phyloP scores from a whole-genome alignment of 1,284 basidiomycete genomes.

The Inonotus hispidus region DNA sequence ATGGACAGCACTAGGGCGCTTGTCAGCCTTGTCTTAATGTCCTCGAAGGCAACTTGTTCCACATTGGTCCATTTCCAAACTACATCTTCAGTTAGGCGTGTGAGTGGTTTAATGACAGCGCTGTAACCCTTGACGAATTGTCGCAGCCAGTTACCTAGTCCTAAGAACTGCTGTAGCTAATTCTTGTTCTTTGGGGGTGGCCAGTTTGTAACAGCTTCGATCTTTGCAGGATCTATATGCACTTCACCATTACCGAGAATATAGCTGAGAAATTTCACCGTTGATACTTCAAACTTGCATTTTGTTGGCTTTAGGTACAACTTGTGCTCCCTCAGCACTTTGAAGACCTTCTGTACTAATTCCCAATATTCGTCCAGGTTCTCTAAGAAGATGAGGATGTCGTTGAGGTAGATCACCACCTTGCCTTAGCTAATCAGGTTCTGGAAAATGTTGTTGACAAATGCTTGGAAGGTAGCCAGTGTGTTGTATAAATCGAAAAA shows the following conservation, averaged over 20 bases:
- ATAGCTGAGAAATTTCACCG: neutral
- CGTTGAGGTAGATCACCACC: neutral
- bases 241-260: constrained; percentile 1
- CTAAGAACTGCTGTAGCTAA: constrained; percentile 22
- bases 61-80: neutral
- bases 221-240: neutral
- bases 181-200: constrained; percentile 4
- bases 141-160: constrained; percentile 23
- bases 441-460: neutral
- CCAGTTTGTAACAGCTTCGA: neutral
- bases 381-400: neutral
- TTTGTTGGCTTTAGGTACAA: neutral
- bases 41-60: neutral
- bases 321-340: neutral
- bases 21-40: neutral
- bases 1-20: neutral
- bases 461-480: neutral
- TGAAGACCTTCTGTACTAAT: neutral
- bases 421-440: neutral
- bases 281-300: neutral
- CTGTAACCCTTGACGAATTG: constrained; percentile 17
- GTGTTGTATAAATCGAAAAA: neutral
- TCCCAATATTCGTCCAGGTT: neutral
- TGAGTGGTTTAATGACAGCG: neutral
- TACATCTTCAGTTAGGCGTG: neutral